A percentile compares a stretch with the other conserved stretches of the same genome.
Conservation (phyloP, 306 rosid genomes). For the Cicer arietinum region DNA sequence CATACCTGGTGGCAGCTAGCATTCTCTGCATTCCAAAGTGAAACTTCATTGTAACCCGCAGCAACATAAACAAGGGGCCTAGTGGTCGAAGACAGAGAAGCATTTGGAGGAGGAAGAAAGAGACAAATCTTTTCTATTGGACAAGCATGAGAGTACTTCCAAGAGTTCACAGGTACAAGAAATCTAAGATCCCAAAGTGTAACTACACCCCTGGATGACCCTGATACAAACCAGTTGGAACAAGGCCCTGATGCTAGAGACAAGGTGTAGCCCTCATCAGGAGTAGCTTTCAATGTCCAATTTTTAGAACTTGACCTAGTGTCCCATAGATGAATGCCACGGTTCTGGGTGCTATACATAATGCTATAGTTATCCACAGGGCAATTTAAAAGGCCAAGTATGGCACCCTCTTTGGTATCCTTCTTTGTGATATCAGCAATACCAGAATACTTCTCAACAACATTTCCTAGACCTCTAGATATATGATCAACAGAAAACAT, state of each 20-base stretch:
- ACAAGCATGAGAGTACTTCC: slow-evolving; percentile 87
- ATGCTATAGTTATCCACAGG: slow-evolving; percentile 65
- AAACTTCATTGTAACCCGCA: slow-evolving; percentile 94
- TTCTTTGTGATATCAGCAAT: slow-evolving; percentile 89
- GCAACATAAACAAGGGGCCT: slow-evolving; percentile 97
- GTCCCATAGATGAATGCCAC: slow-evolving; percentile 98
- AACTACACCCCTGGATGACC: slow-evolving; percentile 91
- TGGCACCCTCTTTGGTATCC: slow-evolving; percentile 91
- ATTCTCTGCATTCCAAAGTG: slow-evolving; percentile 99
- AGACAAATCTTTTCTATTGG: slow-evolving; percentile 91
- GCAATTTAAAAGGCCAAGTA: slow-evolving; percentile 71
- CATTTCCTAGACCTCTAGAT: slow-evolving; percentile 85
- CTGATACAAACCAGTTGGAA: slow-evolving; percentile 96
- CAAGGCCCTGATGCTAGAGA: slow-evolving; percentile 81
- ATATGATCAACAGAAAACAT: slow-evolving; percentile 89
- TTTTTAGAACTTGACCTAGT: slow-evolving; percentile 75
- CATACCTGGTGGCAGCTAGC: slow-evolving; percentile 96
- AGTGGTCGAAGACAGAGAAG: slow-evolving; percentile 68
- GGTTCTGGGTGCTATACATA: slow-evolving; percentile 92
- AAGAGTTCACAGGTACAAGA: slow-evolving; percentile 82
- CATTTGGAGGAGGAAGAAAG: slow-evolving; percentile 80
- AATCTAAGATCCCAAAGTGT: slow-evolving; percentile 98
- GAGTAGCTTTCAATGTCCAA: slow-evolving; percentile 80
- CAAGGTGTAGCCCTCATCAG: slow-evolving; percentile 87
- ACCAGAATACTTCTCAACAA: slow-evolving; percentile 94